Conservation (phyloP, 2,329 filamentous ascomycete species). For the Purpureocillium lavendulum region DNA sequence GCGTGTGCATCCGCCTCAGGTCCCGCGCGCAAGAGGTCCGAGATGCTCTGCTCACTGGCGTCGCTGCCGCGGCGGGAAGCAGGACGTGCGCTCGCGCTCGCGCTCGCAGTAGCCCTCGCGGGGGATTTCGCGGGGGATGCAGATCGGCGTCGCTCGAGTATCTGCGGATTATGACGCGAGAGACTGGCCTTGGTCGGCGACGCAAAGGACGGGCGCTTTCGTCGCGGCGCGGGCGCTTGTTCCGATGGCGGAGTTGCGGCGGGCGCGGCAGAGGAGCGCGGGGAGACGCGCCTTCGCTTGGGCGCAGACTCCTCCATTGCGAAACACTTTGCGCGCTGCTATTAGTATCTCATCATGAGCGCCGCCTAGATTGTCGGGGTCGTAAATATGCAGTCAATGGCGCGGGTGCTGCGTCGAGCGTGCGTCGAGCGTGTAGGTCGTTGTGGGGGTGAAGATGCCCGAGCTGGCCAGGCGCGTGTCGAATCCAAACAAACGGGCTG, state of each 20-base stretch:
- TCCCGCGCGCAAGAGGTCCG: slow-evolving; percentile 20
- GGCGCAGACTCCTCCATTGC: slow-evolving; percentile 46
- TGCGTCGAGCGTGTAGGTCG: not conserved
- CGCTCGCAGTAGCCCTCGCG: slow-evolving; percentile 8
- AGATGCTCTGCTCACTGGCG: slow-evolving; percentile 13
- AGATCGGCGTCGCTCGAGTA: slow-evolving; percentile 38
- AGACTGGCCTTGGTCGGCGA: slow-evolving; percentile 61
- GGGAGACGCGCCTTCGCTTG: slow-evolving; percentile 57
- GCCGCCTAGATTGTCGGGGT: not conserved
- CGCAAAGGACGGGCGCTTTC: slow-evolving; percentile 47
- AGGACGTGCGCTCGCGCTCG: not conserved
- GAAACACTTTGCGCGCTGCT: not conserved
- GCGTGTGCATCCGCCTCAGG: slow-evolving; percentile 15
- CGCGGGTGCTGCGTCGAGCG: not conserved
- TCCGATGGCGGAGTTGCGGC: slow-evolving; percentile 10
- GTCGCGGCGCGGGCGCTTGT: slow-evolving; percentile 13
- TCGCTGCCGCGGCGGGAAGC: slow-evolving; percentile 3
- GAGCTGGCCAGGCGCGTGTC: slow-evolving; percentile 4
- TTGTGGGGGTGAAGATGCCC: not conserved
- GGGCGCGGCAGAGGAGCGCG: slow-evolving; percentile 31
- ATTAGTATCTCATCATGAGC: slow-evolving; percentile 1
- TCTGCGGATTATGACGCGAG: slow-evolving; percentile 50
- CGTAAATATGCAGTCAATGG: not conserved
- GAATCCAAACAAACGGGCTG: slow-evolving; percentile 2
- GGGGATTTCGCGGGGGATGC: slow-evolving; percentile 24